Evolutionary conservation across 345 rosid species (phyloP), one percentile per base, ranked within the genome.

Genomic region (Lepidium didymum): DNA sequence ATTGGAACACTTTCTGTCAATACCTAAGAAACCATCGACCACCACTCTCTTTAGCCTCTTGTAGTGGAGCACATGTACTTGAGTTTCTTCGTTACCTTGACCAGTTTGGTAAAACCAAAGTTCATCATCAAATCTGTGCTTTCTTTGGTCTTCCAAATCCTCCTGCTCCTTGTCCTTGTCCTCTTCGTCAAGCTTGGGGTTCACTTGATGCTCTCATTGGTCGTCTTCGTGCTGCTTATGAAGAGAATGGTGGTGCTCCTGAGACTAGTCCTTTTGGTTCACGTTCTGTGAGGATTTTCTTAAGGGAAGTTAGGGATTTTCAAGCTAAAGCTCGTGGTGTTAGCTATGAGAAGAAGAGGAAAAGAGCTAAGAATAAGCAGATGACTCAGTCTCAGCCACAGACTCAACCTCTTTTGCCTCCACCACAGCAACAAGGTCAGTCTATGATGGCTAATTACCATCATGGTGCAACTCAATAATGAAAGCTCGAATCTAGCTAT

Each of bases 151-250:
- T 91, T 23, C 85, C 92, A 0, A 88, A 85, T 67, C 97, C 97
- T 19, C 97, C 97, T 0, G 90, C 87, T 2, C 96, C 97, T 10
- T 90, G 97, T 61, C 91, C 95, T 3, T 90, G 97, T 69, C 97
- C 97, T 5, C 91, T 90, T 56, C 80, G 96, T 1, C 97, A 90
- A 67, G 97, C 97, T 0, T 90, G 97, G 97, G 97, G 97, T n/a
- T 88, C 95, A 80, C 87, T 90, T 0, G 97, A 88, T 27, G 97
- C 97, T 3, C 91, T 91, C 61, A 88, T 91, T 33, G 97, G 96
- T 21, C 86, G 97, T 14, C 96, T 91, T 51, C 77, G 97, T 18
- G 97, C 97, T 0, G 97, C 97, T 1, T 88, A 80, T 31, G 97
- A 91, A 73, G 97, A 91, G 70, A 84, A 91, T 56, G 97, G 97